These are phyloP conservation scores for Pseudogymnoascus verrucosus DNA, from an alignment of 2,329 filamentous ascomycete genomes.

Conservation along the genomic window DNA sequence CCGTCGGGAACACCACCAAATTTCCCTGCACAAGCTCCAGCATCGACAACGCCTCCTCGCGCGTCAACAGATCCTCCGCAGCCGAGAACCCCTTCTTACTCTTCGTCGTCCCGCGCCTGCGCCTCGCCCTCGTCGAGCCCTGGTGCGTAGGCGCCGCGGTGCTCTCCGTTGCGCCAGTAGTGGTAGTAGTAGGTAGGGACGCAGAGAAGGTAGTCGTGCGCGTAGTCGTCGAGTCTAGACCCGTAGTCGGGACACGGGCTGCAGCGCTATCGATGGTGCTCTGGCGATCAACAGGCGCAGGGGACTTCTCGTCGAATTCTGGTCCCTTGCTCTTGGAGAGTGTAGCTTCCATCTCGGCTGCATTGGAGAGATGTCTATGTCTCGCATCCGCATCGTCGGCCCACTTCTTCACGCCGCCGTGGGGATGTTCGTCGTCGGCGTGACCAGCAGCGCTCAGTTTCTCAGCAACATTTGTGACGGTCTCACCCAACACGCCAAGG, in stretches of 20 bases:
- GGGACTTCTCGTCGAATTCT: neutral
- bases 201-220: slow-evolving; percentile 49
- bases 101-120: slow-evolving; percentile 58
- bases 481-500: slow-evolving; percentile 14
- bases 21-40: slow-evolving; percentile 78
- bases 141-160: slow-evolving; percentile 9
- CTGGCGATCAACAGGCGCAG: neutral
- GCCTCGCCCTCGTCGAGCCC: slow-evolving; percentile 46
- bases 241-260: neutral
- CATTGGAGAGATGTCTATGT: slow-evolving; percentile 10
- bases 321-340: neutral
- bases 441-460: slow-evolving; percentile 17
- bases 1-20: slow-evolving; percentile 87
- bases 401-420: slow-evolving; percentile 23
- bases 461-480: slow-evolving; percentile 18
- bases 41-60: slow-evolving; percentile 71
- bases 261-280: neutral
- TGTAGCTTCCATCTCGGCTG: neutral
- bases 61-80: slow-evolving; percentile 67
- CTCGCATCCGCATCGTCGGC: slow-evolving; percentile 20
- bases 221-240: slow-evolving; percentile 34
- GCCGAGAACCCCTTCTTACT: slow-evolving; percentile 52
- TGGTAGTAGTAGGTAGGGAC: neutral
- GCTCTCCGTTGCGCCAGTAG: neutral
- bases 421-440: slow-evolving; percentile 15